Base-by-base conservation (phyloP, 2,329 filamentous ascomycete species). In the Calonectria pauciramosa region DNA sequence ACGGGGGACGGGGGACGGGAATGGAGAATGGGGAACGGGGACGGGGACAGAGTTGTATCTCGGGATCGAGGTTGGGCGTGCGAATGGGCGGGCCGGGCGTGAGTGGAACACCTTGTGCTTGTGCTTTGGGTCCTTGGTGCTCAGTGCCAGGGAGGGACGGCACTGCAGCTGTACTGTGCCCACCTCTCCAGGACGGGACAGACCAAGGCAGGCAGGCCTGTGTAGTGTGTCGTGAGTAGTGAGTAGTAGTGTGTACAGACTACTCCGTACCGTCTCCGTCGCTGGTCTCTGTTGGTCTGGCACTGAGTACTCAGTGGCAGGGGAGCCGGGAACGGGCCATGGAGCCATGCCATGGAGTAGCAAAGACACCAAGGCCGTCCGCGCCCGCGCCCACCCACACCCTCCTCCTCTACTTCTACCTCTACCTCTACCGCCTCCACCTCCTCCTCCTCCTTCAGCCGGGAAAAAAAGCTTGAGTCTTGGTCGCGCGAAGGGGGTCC, bases 21-120 rank as follows among this genome's bases (percentile, higher is more conserved):
- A 78, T 78, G 76, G 71, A 70, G 79, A 78, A 79, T 73, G 74
- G 73, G 76, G 74, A 76, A 80, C 70, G 77, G 80, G 80, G 78
- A 77, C 76, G 74, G 73, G 79, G 74, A 75, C 75, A 75, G 68
- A 80, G 78, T 80, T 81, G 80, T 81, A 81, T 81, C 79, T 81
- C 78, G 75, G 78, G 75, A 76, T 80, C 80, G 75, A 78, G 76
- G 77, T 76, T 77, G 78, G 79, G 77, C 79, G 75, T 77, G 76
- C 70, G 73, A 72, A 74, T 77, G 78, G 79, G 67, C 71, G 38
- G 51, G 79, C 56, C 77, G 78, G 75, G 78, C 74, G 75, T 77
- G 78, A 65, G 76, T 80, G 75, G 79, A 79, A 79, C 76, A 73
- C 44, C 51, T 59, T 66, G 69, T 71, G 69, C 51, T 71, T 18